phyloP scores from a whole-genome alignment of 129 eudicot species.

The Chrysanthemum seticuspe region DNA sequence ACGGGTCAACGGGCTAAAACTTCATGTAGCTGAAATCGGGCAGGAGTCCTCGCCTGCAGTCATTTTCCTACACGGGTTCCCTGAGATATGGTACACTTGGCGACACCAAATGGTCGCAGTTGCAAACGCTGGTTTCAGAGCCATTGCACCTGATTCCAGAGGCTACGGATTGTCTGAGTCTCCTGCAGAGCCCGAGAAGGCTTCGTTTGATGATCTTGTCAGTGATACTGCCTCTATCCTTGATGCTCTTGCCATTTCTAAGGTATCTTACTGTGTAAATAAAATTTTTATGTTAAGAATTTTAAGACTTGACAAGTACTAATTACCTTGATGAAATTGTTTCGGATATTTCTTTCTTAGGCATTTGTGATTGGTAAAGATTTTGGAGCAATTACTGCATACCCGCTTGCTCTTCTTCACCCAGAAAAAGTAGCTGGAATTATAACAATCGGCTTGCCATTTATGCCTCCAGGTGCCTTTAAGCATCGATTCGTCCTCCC shows the following conservation, averaged over 20 bases:
- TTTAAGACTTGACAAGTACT: no score
- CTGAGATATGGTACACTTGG: slow-evolving; percentile 35
- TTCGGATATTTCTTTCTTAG: background rate
- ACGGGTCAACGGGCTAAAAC: slow-evolving; percentile 18
- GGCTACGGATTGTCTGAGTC: slow-evolving; percentile 32
- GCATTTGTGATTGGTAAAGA: slow-evolving; percentile 11
- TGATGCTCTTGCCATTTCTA: slow-evolving; percentile 20
- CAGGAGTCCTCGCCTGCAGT: slow-evolving; percentile 17
- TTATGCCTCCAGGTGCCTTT: slow-evolving; percentile 20
- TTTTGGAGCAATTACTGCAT: slow-evolving; percentile 16
- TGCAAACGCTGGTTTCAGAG: slow-evolving; percentile 29
- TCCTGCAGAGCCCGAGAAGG: slow-evolving; percentile 21
- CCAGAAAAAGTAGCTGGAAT: slow-evolving; percentile 8
- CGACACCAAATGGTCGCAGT: slow-evolving; percentile 32
- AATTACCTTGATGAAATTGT: no score
- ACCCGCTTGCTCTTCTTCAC: slow-evolving; percentile 16
- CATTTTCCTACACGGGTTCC: slow-evolving; percentile 28
- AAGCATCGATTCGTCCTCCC: slow-evolving; percentile 7
- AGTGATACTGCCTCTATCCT: slow-evolving; percentile 18
- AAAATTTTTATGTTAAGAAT: no score
- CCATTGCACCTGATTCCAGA: slow-evolving; percentile 31
- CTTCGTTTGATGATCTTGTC: slow-evolving; percentile 20
- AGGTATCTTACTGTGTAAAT: background rate
- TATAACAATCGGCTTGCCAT: background rate
- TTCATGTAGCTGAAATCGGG: slow-evolving; percentile 31